These are phyloP conservation scores for Aspergillus pseudotamarii DNA, from an alignment of 2,329 filamentous ascomycete genomes.

Conservation along the genomic window DNA sequence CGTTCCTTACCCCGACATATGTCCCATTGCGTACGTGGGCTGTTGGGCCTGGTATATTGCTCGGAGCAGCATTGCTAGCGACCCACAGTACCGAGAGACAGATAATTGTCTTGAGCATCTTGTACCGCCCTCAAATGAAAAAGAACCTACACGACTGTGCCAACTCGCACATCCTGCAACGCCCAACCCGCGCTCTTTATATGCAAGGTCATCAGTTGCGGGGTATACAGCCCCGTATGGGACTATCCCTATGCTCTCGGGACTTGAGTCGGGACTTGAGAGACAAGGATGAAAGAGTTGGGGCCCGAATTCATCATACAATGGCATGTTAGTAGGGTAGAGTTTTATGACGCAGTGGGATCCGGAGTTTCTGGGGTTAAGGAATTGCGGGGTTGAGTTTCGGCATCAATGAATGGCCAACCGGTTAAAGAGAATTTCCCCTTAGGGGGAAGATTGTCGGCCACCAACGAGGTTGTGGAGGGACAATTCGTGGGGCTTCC, in stretches of 20 bases:
- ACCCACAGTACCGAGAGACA: constrained; percentile 5
- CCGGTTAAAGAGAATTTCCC: neutral
- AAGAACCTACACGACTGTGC: neutral
- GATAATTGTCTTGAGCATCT: constrained; percentile 3
- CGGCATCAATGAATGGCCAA: neutral
- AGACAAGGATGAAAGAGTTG: neutral
- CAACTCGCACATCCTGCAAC: neutral
- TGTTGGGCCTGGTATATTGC: constrained; percentile 25
- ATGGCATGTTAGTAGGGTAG: neutral
- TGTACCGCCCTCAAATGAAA: neutral
- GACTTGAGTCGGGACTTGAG: neutral
- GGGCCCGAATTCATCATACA: neutral
- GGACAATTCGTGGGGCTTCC: neutral
- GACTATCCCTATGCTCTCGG: neutral
- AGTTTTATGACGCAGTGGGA: neutral
- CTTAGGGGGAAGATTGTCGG: constrained; percentile 8
- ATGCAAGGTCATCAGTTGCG: neutral
- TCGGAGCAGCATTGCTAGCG: constrained; percentile 25
- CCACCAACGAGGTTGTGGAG: neutral
- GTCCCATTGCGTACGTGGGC: constrained; percentile 51
- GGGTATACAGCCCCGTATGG: neutral
- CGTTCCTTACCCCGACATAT: constrained; percentile 47
- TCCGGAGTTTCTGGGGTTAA: constrained; percentile 2
- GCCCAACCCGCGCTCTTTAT: neutral
- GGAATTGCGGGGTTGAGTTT: neutral